These are phyloP conservation scores for Helotiales sp. DNA, from an alignment of 2,329 filamentous ascomycete species.

Conservation along the genomic window DNA sequence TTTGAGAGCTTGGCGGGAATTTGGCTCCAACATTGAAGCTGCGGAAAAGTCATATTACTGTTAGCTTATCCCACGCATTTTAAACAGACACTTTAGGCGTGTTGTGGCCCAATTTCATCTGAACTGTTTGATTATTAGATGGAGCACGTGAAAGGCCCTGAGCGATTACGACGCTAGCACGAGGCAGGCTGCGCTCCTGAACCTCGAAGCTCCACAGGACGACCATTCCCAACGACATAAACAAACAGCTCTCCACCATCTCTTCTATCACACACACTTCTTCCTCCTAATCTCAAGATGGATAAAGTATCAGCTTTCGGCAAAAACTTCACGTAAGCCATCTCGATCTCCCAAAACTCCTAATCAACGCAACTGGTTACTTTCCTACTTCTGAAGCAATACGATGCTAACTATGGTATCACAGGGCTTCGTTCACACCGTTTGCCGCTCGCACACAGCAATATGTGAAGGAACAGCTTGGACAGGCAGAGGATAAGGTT, in stretches of 20 bases:
- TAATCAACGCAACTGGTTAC: constrained; percentile 26
- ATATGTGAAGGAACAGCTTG: constrained; percentile 97
- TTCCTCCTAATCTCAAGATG: constrained; percentile 51
- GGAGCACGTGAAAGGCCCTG: not conserved
- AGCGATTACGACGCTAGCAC: not conserved
- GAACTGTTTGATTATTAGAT: constrained; percentile 9
- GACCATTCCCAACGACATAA: constrained; percentile 20
- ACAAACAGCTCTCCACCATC: constrained; percentile 18
- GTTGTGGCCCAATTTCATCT: not conserved
- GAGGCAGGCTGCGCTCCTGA: not conserved
- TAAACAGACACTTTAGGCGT: not conserved
- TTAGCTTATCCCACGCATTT: too few species aligned
- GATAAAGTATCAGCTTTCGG: constrained; percentile 73
- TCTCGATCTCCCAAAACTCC: constrained; percentile 15
- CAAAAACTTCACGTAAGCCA: constrained; percentile 69
- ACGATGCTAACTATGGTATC: constrained; percentile 52
- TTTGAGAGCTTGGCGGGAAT: not conserved
- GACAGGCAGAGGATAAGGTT: constrained; percentile 93
- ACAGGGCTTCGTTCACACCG: constrained; percentile 83
- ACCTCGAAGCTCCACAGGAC: constrained; percentile 11
- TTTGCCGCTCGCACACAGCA: constrained; percentile 95
- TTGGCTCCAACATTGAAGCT: too few species aligned
- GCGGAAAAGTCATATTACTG: too few species aligned
- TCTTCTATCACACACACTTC: constrained; percentile 23
- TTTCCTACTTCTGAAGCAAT: constrained; percentile 37